phyloP scores from a whole-genome alignment of 805 yeast genomes.

The Kazachstania taianensis region DNA sequence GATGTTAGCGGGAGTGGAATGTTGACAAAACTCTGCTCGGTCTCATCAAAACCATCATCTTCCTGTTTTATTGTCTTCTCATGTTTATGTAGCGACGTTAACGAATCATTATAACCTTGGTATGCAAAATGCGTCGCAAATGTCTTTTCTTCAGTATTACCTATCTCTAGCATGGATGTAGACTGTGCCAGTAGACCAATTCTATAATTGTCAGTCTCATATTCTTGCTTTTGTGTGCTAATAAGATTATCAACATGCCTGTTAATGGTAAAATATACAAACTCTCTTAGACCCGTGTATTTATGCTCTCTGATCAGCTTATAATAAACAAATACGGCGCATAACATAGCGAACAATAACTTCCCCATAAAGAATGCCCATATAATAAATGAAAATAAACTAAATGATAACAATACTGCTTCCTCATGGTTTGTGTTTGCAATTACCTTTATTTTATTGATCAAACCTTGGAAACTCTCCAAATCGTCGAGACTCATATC shows the following conservation, averaged over 20 bases:
- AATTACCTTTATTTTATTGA: slow-evolving; percentile 41
- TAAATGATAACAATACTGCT: slow-evolving; percentile 60
- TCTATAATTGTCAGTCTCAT: neutral
- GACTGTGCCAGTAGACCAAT: neutral
- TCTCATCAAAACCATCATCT: no score
- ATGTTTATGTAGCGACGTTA: slow-evolving; percentile 1
- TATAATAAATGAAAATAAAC: slow-evolving; percentile 62
- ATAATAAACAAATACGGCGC: slow-evolving; percentile 43
- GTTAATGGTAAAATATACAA: slow-evolving; percentile 52
- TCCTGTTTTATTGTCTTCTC: neutral
- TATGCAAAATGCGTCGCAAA: neutral
- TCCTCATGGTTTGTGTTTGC: slow-evolving; percentile 51
- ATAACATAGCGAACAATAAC: slow-evolving; percentile 41
- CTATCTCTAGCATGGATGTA: slow-evolving; percentile 1
- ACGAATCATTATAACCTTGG: slow-evolving; percentile 3
- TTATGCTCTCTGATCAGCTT: slow-evolving; percentile 33
- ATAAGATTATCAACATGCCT: slow-evolving; percentile 40
- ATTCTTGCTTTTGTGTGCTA: slow-evolving; percentile 7
- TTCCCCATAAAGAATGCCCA: slow-evolving; percentile 59
- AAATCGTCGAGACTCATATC: slow-evolving; percentile 23
- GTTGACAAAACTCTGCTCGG: no score
- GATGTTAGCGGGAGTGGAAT: no score
- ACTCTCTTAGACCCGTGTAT: slow-evolving; percentile 44
- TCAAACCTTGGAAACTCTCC: slow-evolving; percentile 23
- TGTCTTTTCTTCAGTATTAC: neutral